These are phyloP conservation scores for Sordariomycetes sp. DNA, from an alignment of 2,329 filamentous ascomycete species.

Conservation along the genomic window DNA sequence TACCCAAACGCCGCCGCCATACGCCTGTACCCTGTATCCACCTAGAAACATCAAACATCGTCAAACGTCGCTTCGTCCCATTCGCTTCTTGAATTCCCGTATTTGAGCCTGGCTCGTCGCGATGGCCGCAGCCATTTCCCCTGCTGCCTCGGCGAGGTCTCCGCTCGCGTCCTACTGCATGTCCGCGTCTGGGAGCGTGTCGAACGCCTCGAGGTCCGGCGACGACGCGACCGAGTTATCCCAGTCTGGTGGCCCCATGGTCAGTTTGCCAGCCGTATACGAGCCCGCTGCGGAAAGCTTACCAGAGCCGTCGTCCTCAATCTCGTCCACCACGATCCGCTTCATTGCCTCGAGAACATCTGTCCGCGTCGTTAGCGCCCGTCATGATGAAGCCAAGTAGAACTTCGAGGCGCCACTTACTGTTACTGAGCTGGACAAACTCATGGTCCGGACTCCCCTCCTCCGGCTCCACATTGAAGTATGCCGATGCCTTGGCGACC, in stretches of 20 bases:
- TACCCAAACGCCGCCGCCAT: neutral
- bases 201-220: slow-evolving; percentile 31
- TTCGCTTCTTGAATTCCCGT: neutral
- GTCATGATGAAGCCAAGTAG: neutral
- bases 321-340: slow-evolving; percentile 39
- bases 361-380: slow-evolving; percentile 8
- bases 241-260: slow-evolving; percentile 29
- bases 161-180: neutral
- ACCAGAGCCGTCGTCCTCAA: slow-evolving; percentile 47
- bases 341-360: slow-evolving; percentile 34
- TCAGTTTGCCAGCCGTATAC: neutral
- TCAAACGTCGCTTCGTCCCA: neutral
- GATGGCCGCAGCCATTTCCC: too few species aligned
- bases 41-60: neutral
- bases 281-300: slow-evolving; percentile 9
- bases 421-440: slow-evolving; percentile 19
- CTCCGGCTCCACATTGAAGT: slow-evolving; percentile 21
- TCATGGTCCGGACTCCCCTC: slow-evolving; percentile 12
- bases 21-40: neutral
- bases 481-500: slow-evolving; percentile 25
- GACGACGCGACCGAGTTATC: slow-evolving; percentile 40
- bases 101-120: too few species aligned
- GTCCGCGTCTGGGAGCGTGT: neutral
- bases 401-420: slow-evolving; percentile 17
- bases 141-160: neutral